phyloP scores from a whole-genome alignment of 1,284 basidiomycete genomes.

The Phlebopus sp. region DNA sequence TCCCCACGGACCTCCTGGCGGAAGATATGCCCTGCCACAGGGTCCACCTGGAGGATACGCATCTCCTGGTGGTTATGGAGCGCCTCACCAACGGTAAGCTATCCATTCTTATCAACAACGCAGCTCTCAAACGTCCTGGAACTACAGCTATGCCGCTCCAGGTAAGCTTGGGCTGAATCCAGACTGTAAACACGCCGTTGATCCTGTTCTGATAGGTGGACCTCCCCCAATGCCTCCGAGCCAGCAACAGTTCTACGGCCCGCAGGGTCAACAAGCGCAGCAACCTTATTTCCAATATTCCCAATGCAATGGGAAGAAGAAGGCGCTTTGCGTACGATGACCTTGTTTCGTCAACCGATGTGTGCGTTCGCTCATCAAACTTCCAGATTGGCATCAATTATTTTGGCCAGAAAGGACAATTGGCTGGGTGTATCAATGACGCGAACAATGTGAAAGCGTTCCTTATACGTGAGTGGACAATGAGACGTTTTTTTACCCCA shows the following conservation, averaged over 20 bases:
- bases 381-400: conserved; percentile 83
- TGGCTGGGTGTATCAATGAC: conserved; percentile 89
- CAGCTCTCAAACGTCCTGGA: neutral
- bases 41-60: conserved; percentile 32
- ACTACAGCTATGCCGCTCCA: neutral
- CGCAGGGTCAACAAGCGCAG: conserved; percentile 52
- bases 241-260: conserved; percentile 67
- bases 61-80: conserved; percentile 25
- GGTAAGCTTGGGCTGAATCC: neutral
- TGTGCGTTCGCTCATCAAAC: neutral
- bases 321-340: conserved; percentile 74
- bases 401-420: conserved; percentile 54
- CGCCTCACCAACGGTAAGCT: conserved; percentile 9
- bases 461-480: conserved; percentile 52
- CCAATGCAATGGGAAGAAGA: conserved; percentile 78
- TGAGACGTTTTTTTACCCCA: neutral
- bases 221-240: conserved; percentile 57
- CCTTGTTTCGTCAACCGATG: neutral
- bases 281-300: conserved; percentile 81
- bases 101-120: neutral
- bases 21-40: conserved; percentile 14
- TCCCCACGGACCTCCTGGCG: conserved; percentile 28
- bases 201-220: conserved; percentile 26
- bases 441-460: conserved; percentile 76
- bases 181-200: neutral